Base-by-base conservation (phyloP, 2,329 filamentous ascomycete genomes). In the Stemphylium beticola region DNA sequence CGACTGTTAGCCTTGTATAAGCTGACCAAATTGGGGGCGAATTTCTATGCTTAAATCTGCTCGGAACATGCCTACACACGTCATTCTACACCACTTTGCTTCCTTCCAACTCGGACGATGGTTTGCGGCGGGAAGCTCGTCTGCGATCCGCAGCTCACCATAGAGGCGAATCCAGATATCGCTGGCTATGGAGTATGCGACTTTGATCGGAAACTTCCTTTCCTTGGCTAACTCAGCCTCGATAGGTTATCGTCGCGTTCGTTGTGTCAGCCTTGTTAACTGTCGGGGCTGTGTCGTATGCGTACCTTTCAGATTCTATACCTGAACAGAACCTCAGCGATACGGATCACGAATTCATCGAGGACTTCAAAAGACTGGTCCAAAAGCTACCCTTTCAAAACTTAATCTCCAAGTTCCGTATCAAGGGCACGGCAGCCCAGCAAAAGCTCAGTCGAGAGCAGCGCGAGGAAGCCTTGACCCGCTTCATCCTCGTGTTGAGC, bases 401-500 rank as follows among this genome's bases (percentile, higher is more conserved):
- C 26, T 3, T 37, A 4, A 9, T 36, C 2, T 12, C 42, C 10
- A 34, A 24, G 31, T 9, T 36, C 7, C 42, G 31, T 22, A 4
- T 9, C 10, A 24, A 14, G 14, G 4, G 8, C 24, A 24, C 12
- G 9, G 4, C 22, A 24, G 14, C 31, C 5, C 32, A 43, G 47
- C 40, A 10, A 14, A 47, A 52, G 37, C 42, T 61, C 14, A 50
- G n/a, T 15, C 53, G 60, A 2, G n/a, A 34, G 29, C 44, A 62
- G 24, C 56, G 60, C 12, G 48, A 61, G 26, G 46, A 52, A n/a
- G 60, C 58, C 9, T n/a, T 65, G 24, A 57, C 53, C 8, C 58
- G 55, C 11, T 71, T 71, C 32, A 56, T 71, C 22, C 58, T 71
- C 9, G 46, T 60, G 10, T 49, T 72, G 11, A 68, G 66, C 51